Evolutionary conservation across 2,329 filamentous ascomycete species (phyloP), one percentile per base, ranked within the genome.

Genomic region (Xylaria sp.): DNA sequence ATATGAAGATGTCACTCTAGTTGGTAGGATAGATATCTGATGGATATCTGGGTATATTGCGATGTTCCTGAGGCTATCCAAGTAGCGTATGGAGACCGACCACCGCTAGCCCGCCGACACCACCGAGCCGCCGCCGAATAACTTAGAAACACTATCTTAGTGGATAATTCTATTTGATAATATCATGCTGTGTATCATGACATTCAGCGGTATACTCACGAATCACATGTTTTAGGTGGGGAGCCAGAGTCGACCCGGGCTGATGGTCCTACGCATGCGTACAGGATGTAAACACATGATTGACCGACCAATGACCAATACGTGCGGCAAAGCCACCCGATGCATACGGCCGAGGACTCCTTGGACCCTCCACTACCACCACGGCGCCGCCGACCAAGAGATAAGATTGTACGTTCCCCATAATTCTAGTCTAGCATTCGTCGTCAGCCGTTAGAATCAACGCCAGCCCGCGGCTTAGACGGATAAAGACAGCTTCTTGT

Each of bases 141-240:
- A 47, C 42, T 19, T 19, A 47, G 42, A 47, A 47, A 47, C n/a
- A 4, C 42, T 47, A 47, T 36, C 34, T 36, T 6, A 27, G 42
- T 47, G 42, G 42, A 17, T 47, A 19, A 47, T 47, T 47, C 42
- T 47, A 47, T 47, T 47, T 47, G n/a, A 47, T 47, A 47, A 47
- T 47, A 47, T 47, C 42, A 47, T 47, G 42, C 8, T 19, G 42
- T 47, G 42, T 47, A 47, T 47, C 42, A 47, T 47, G 42, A 17
- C 42, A 47, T 47, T 5, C n/a, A 17, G 42, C 24, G 24, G 2
- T 27, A 19, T 19, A 47, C 6, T 47, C n/a, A 17, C 42, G 42
- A 47, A 47, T 47, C 42, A 47, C 6, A 47, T 19, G 42, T 17
- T 19, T 19, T 17, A 8, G n/a, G 39, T 5, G 42, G 42, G 8